phyloP scores from a whole-genome alignment of 495 filamentous ascomycete genomes.

The Tuber borchii region DNA sequence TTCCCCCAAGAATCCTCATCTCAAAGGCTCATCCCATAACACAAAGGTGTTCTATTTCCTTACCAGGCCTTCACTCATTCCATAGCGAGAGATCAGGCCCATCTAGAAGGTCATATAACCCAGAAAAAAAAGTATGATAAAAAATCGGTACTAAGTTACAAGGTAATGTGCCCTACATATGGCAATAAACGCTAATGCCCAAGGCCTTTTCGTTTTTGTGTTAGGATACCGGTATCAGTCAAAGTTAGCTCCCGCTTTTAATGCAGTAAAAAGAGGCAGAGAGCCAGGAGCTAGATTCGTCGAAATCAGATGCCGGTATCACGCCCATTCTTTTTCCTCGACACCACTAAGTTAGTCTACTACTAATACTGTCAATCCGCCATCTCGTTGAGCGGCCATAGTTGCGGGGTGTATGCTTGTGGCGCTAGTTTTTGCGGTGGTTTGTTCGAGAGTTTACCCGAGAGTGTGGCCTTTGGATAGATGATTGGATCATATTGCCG shows the following conservation, averaged over 20 bases:
- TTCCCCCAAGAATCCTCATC: not conserved
- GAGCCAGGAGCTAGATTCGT: not conserved
- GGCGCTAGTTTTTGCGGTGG: conserved; percentile 10
- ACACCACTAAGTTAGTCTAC: conserved; percentile 9
- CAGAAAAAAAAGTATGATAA: too few species aligned
- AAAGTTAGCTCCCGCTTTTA: not conserved
- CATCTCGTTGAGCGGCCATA: conserved; percentile 16
- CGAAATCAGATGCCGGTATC: not conserved
- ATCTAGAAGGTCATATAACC: not conserved
- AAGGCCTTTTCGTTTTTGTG: not conserved
- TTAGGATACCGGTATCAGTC: not conserved
- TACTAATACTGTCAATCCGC: conserved; percentile 16
- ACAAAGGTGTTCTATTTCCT: not conserved
- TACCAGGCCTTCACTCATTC: not conserved
- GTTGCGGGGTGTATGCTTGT: conserved; percentile 23
- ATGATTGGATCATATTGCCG: conserved; percentile 34
- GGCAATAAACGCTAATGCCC: not conserved
- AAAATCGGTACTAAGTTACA: too few species aligned
- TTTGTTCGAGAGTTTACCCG: too few species aligned
- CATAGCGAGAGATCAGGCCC: not conserved
- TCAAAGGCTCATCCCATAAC: not conserved
- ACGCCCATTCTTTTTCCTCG: not conserved
- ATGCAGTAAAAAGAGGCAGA: not conserved
- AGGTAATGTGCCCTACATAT: not conserved
- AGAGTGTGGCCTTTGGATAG: conserved; percentile 27